A percentile compares a stretch with the other conserved stretches of the same genome.
phyloP scores from a whole-genome alignment of 805 yeast species.

The Kodamaea laetipori region DNA sequence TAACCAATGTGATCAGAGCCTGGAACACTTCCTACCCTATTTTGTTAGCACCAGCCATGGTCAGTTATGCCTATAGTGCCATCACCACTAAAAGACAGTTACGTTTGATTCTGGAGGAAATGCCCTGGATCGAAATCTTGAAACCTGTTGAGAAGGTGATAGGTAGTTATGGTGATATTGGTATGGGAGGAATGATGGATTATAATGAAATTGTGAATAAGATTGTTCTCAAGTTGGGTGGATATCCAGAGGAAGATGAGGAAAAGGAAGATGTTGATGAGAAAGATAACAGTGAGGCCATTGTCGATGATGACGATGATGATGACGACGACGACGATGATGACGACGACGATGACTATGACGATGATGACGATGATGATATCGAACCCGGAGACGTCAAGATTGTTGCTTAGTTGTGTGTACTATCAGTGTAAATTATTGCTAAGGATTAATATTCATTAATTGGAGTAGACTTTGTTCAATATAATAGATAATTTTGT shows the following conservation, averaged over 20 bases:
- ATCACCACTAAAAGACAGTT: constrained; percentile 85
- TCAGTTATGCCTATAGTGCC: constrained; percentile 86
- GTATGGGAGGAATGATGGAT: constrained; percentile 99
- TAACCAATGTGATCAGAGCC: constrained; percentile 88
- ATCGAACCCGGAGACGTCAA: constrained; percentile 47
- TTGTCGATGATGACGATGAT: constrained; percentile 29
- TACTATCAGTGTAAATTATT: background rate
- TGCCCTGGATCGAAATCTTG: constrained; percentile 94
- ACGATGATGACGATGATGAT: constrained; percentile 48
- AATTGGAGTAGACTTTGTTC: background rate
- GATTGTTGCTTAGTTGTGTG: background rate
- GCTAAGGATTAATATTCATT: background rate
- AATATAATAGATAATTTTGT: background rate
- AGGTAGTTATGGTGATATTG: constrained; percentile 93
- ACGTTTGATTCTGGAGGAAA: constrained; percentile 75
- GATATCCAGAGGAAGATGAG: constrained; percentile 52
- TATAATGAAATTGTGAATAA: constrained; percentile 92
- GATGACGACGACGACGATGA: constrained; percentile 36
- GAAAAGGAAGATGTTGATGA: constrained; percentile 51
- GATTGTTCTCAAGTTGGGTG: constrained; percentile 67
- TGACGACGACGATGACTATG: constrained; percentile 37
- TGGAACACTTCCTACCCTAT: constrained; percentile 95
- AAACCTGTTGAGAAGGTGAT: constrained; percentile 93
- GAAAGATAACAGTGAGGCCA: constrained; percentile 35
- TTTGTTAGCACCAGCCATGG: constrained; percentile 94